Conservation (phyloP, 768 basidiomycete species). For the Rhodocollybia butyracea region DNA sequence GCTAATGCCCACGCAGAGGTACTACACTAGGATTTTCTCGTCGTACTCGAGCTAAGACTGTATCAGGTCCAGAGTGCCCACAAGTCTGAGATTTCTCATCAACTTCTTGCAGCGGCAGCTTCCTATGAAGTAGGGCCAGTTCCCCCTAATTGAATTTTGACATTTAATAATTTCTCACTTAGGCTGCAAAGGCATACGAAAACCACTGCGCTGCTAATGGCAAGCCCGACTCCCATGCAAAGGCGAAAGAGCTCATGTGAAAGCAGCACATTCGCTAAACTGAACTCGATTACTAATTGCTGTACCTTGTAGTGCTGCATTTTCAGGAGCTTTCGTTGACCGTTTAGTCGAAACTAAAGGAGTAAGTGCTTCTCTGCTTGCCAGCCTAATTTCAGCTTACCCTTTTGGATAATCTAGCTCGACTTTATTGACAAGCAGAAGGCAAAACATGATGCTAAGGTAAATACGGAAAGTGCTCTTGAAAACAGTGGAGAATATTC, state of each 20-base stretch:
- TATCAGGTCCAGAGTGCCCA: no score
- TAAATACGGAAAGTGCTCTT: background rate
- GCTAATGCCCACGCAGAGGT: no score
- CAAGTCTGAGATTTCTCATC: constrained; percentile 47
- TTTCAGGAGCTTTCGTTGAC: constrained; percentile 33
- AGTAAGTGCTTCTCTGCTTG: constrained; percentile 21
- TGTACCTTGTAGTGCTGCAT: no score
- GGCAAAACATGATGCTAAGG: constrained; percentile 35
- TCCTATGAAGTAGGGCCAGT: constrained; percentile 37
- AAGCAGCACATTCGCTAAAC: no score
- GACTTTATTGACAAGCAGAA: constrained; percentile 42
- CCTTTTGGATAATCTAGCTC: constrained; percentile 29
- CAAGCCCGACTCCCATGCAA: constrained; percentile 35
- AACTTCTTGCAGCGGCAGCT: constrained; percentile 56
- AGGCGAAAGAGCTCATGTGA: constrained; percentile 47
- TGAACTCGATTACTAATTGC: no score
- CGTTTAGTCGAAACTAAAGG: constrained; percentile 48
- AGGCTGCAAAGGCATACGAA: constrained; percentile 50
- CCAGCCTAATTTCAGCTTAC: background rate
- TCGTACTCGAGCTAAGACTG: no score
- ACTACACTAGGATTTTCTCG: no score
- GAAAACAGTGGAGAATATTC: no score
- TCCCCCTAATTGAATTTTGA: background rate
- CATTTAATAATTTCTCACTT: background rate
- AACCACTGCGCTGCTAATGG: constrained; percentile 42